Evolutionary conservation across 78 protist genomes (phyloP).

Genomic region (Dictyostelium citrinum): DNA sequence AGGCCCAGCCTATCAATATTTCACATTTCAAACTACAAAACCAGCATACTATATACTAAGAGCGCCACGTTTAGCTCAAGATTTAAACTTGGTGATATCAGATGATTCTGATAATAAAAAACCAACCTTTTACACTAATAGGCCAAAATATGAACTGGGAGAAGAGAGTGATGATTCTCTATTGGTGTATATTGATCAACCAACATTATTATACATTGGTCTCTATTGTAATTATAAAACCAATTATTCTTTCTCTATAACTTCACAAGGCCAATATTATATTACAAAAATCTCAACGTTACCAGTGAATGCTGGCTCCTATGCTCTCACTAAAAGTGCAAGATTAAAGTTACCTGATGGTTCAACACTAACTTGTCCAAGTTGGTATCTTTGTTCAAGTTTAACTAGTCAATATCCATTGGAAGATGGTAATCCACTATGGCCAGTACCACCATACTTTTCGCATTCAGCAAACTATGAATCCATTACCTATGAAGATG

Average conservation of each 20-base stretch:
- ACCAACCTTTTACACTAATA: not conserved
- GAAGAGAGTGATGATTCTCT: constrained; percentile 32
- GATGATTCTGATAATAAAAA: not conserved
- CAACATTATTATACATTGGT: constrained; percentile 19
- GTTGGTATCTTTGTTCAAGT: not conserved
- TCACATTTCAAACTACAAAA: not conserved
- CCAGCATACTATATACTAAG: not conserved
- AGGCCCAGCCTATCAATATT: not conserved
- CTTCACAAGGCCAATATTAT: not conserved
- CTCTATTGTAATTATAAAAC: not conserved
- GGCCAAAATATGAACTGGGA: not conserved
- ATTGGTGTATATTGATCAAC: not conserved
- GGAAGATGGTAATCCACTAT: not conserved
- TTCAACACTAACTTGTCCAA: not conserved
- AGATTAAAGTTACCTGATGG: constrained; percentile 27
- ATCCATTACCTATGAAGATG: not conserved
- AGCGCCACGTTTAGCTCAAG: constrained; percentile 25
- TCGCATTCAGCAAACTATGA: not conserved
- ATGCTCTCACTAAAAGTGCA: not conserved
- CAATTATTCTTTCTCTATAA: constrained; percentile 20
- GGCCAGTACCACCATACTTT: constrained; percentile 39
- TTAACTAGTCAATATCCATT: not conserved
- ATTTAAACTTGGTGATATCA: constrained; percentile 17
- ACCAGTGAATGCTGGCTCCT: not conserved
- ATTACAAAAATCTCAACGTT: not conserved